phyloP scores from a whole-genome alignment of 192 early-diverging fungal genomes.

The Backusella australiensis region DNA sequence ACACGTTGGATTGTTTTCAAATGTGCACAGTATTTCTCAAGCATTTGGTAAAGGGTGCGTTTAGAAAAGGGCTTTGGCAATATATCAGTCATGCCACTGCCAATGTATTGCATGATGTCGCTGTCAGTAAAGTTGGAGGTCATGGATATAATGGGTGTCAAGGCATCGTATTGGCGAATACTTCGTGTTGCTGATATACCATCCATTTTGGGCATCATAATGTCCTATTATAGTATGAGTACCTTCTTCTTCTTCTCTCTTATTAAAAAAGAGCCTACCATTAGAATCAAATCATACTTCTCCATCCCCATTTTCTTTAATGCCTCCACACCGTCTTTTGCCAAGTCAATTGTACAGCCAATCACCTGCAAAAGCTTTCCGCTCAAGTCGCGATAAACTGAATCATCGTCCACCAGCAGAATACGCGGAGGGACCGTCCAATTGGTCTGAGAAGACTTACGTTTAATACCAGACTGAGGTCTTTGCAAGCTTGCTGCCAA shows the following conservation, averaged over 20 bases:
- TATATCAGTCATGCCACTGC: constrained; percentile 74
- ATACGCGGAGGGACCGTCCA: constrained; percentile 40
- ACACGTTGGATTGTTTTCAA: constrained; percentile 40
- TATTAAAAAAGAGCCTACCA: constrained; percentile 42
- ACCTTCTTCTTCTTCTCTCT: too few relatives aligned
- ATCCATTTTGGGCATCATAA: constrained; percentile 70
- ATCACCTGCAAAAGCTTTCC: constrained; percentile 58
- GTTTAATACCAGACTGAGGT: not conserved
- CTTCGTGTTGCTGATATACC: constrained; percentile 68
- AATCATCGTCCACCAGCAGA: constrained; percentile 73
- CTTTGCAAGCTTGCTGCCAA: constrained; percentile 1
- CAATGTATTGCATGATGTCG: constrained; percentile 66
- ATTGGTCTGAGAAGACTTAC: constrained; percentile 5
- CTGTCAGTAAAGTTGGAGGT: constrained; percentile 64
- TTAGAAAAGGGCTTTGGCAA: constrained; percentile 69
- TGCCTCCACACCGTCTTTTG: constrained; percentile 66
- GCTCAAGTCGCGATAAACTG: constrained; percentile 51
- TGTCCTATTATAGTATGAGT: constrained; percentile 44
- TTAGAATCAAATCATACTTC: constrained; percentile 76
- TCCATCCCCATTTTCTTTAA: constrained; percentile 56
- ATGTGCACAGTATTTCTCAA: constrained; percentile 60
- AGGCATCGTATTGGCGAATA: constrained; percentile 68
- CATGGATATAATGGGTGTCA: constrained; percentile 77
- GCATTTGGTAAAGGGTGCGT: constrained; percentile 43
- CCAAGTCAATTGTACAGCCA: constrained; percentile 69